Conservation (phyloP, 345 rosid species). For the Isatis tinctoria region DNA sequence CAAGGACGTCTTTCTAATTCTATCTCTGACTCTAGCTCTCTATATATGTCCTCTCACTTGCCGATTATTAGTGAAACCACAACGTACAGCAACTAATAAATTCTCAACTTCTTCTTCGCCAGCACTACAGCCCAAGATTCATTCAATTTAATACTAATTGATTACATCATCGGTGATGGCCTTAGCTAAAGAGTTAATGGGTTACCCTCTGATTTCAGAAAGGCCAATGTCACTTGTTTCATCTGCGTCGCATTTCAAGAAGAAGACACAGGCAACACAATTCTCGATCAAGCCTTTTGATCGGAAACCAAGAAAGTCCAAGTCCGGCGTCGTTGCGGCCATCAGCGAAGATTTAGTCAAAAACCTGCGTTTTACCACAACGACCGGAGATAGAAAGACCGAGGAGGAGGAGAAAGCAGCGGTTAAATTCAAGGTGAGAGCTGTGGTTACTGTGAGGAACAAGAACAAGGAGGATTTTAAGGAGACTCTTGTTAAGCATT, state of each 20-base stretch:
- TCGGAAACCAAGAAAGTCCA: slow-evolving; percentile 5
- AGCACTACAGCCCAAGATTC: background rate
- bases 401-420: slow-evolving; percentile 33
- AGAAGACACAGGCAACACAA: background rate
- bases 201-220: slow-evolving; percentile 34
- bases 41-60: background rate
- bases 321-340: slow-evolving; percentile 39
- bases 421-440: slow-evolving; percentile 65
- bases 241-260: slow-evolving; percentile 15
- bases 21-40: background rate
- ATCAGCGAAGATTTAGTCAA: slow-evolving; percentile 63
- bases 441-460: slow-evolving; percentile 65
- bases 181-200: slow-evolving; percentile 62
- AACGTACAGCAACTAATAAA: background rate
- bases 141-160: background rate
- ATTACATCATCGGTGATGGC: slow-evolving; percentile 37
- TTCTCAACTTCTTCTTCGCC: background rate
- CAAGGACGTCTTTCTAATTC: background rate
- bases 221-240: slow-evolving; percentile 27
- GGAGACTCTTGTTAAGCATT: slow-evolving; percentile 60
- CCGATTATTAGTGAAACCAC: background rate
- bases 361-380: slow-evolving; percentile 19
- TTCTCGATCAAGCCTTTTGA: slow-evolving; percentile 9
- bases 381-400: slow-evolving; percentile 10
- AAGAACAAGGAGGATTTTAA: slow-evolving; percentile 74